phyloP scores from a whole-genome alignment of 345 rosid species.

The Odontarrhena argentea region DNA sequence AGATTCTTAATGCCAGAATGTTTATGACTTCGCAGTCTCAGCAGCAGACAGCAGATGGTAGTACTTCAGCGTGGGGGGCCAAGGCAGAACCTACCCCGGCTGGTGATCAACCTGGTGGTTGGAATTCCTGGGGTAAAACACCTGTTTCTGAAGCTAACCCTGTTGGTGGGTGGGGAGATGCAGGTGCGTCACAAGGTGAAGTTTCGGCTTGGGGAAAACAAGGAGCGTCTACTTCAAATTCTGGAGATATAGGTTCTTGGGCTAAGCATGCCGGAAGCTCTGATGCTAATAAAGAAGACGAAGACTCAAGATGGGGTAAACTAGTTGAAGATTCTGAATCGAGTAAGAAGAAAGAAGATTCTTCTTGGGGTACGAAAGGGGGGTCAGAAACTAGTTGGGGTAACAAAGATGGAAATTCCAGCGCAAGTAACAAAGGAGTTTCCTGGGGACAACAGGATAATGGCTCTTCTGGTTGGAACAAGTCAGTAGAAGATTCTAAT shows the following conservation, averaged over 20 bases:
- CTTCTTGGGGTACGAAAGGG: conserved; percentile 35
- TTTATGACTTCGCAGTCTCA: conserved; percentile 30
- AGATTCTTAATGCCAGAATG: conserved; percentile 12
- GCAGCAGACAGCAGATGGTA: conserved; percentile 31
- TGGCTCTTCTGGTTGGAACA: conserved; percentile 40
- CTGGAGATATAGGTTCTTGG: conserved; percentile 45
- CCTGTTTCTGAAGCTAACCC: conserved; percentile 43
- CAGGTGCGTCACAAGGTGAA: conserved; percentile 42
- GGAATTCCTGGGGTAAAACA: conserved; percentile 62
- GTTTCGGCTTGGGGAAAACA: conserved; percentile 49
- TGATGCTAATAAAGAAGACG: conserved; percentile 26
- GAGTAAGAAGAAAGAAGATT: conserved; percentile 33
- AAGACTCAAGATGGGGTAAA: conserved; percentile 35
- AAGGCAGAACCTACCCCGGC: conserved; percentile 42
- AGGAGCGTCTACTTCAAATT: conserved; percentile 39
- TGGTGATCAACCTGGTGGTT: conserved; percentile 46
- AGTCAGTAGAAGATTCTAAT: conserved; percentile 32
- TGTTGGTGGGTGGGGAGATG: conserved; percentile 57
- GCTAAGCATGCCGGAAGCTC: conserved; percentile 33
- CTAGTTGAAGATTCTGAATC: conserved; percentile 24
- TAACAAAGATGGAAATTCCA: conserved; percentile 33
- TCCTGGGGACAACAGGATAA: conserved; percentile 46
- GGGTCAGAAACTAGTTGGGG: conserved; percentile 45
- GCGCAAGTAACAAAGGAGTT: conserved; percentile 39
- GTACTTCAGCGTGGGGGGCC: conserved; percentile 57